Evolutionary conservation across 805 yeast species (phyloP), one percentile per base, ranked within the genome.

Genomic region (Maudiozyma turicensis): DNA sequence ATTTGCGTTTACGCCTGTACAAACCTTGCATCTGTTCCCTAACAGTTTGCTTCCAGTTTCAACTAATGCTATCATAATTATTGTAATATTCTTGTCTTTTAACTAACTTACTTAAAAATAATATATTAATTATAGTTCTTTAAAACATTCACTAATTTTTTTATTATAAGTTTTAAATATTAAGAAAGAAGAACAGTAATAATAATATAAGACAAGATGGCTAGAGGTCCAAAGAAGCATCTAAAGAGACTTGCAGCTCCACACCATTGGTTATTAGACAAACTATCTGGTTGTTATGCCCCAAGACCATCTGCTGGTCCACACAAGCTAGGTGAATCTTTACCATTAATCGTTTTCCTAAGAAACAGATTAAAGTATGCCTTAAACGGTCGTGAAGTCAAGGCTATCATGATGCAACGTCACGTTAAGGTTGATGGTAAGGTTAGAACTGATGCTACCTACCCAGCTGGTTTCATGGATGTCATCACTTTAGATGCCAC

Each of bases 251-350:
- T 91, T 78, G 96, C 98, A 75, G 99, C 99, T 75, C 99, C 99
- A 82, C 85, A 90, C 81, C 99, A 93, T 85, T 93, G 99, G 99
- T 86, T 93, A 95, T 87, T 93, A 81, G 99, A 95, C 95, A 93
- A 93, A 81, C 82, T 93, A 80, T 86, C 97, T 72, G 99, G 99
- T 74, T 81, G 87, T 71, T 93, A 93, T 75, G 99, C 99, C 60
- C 99, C 99, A 80, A 89, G 98, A 81, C 96, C 98, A 72, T 89
- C 97, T 59, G 84, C 95, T 67, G 99, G 99, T 81, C 99, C 99
- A 74, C 99, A 91, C 82, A 93, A 91, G 78, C 82, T 90, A 73
- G 84, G 97, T 76, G 98, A 90, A 80, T 90, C 96, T 57, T 84
- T 90, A 71, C 98, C 98, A 72, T 84, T 90, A 76, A 81, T 91